Evolutionary conservation across 148 eudicot genomes (phyloP).

Genomic region (Vaccinium myrtillus): DNA sequence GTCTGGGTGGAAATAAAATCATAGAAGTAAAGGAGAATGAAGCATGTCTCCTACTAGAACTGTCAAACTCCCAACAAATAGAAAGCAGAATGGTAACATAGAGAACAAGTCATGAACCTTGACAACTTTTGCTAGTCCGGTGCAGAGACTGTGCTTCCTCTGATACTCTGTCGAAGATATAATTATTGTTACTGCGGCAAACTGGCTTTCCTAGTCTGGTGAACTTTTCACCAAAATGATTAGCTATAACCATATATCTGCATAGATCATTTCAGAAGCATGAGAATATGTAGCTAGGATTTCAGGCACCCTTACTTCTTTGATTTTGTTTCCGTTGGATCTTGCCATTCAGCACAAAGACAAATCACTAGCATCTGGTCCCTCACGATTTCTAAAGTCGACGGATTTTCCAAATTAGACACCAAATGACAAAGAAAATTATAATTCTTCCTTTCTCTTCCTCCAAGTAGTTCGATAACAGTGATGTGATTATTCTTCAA

Average conservation of each 20-base stretch:
- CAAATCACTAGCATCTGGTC: too few species aligned
- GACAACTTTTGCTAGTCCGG: slow-evolving; percentile 50
- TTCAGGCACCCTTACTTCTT: not conserved
- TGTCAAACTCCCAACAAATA: not conserved
- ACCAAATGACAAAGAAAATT: too few species aligned
- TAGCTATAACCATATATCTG: slow-evolving; percentile 56
- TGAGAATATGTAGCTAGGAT: not conserved
- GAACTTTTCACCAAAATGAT: slow-evolving; percentile 29
- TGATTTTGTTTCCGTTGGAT: too few species aligned
- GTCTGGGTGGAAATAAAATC: not conserved
- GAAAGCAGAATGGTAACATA: not conserved
- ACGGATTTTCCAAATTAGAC: too few species aligned
- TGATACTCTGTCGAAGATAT: slow-evolving; percentile 60
- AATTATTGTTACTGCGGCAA: slow-evolving; percentile 20
- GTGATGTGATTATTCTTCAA: too few species aligned
- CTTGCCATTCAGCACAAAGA: too few species aligned
- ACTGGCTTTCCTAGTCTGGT: slow-evolving; percentile 39
- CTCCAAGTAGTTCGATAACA: too few species aligned
- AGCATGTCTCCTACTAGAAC: not conserved
- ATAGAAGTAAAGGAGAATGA: not conserved
- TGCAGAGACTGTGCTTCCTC: slow-evolving; percentile 64
- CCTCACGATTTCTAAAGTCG: too few species aligned
- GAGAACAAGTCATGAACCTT: slow-evolving; percentile 35
- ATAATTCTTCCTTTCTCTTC: too few species aligned
- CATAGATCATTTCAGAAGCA: slow-evolving; percentile 1